Percentiles rank a stretch among this genome's conserved stretches.
These are phyloP conservation scores for Fusarium circinatum DNA, from an alignment of 2,329 filamentous ascomycete genomes.

Conservation along the genomic window DNA sequence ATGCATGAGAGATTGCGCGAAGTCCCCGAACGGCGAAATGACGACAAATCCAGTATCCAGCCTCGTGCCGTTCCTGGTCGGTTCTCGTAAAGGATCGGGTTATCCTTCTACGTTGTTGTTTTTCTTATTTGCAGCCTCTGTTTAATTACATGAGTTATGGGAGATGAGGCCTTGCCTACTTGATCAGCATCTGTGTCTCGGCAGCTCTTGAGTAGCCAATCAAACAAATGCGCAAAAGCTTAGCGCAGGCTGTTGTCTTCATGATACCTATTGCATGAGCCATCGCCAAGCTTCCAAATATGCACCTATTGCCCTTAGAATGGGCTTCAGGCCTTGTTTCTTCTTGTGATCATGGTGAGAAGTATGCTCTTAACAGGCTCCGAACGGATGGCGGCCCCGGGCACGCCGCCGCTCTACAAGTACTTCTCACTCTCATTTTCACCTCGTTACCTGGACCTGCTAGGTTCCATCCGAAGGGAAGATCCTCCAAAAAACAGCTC, in stretches of 20 bases:
- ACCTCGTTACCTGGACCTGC: background rate
- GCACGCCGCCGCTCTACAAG: background rate
- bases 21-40: constrained; percentile 2
- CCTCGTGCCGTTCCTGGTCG: constrained; percentile 5
- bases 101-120: background rate
- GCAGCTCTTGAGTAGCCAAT: constrained; percentile 14
- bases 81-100: background rate
- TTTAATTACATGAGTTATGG: constrained; percentile 27
- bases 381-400: background rate
- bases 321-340: background rate
- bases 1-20: constrained; percentile 31
- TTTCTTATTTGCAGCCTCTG: background rate
- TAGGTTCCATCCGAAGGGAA: constrained; percentile 29
- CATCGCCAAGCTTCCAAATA: background rate
- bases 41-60: background rate
- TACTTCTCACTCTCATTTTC: background rate
- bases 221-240: constrained; percentile 10
- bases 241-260: background rate
- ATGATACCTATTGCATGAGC: background rate
- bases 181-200: constrained; percentile 20
- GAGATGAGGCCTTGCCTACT: constrained; percentile 15
- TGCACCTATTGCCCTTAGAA: background rate
- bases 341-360: background rate
- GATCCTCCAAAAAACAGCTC: constrained; percentile 5
- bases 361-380: background rate